Base-by-base conservation (phyloP, 495 filamentous ascomycete genomes). In the Xylaria acuta region DNA sequence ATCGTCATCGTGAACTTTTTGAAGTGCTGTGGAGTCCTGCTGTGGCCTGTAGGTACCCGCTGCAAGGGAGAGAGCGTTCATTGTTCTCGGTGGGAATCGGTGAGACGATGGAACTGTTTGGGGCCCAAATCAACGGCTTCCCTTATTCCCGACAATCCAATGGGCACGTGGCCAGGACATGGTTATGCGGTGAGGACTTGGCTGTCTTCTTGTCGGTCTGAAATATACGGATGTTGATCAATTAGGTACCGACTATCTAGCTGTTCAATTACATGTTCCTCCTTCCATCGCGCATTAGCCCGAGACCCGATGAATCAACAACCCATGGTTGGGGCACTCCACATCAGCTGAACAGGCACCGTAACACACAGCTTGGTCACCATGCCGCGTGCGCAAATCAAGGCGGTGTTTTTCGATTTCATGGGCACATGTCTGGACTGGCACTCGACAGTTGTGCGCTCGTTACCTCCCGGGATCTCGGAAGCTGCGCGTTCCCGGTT, bases 341-440 rank as follows among this genome's bases (percentile, higher is more conserved):
- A 65, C 27, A 65, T 45, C 40, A 65, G 25, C 40, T 45, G 63
- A 47, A 49, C 63, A n/a, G 0, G 14, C 30, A 20, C 43, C 30
- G 43, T 45, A 65, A 32, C 43, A 51, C 43, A 51, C 27, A 22
- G 34, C 58, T 38, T n/a, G 4, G 34, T 20, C 38, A 70, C 64
- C 53, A 76, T 72, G 72, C 69, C 76, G 63, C 70, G 49, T 47
- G 54, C 69, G 67, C 71, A 64, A 63, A 77, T 82, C 69, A 83
- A 82, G 69, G 82, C 83, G n/a, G 71, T 84, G 41, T 74, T 84
- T 69, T 85, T 85, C 74, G 84, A 86, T 73, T 81, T 85, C 63
- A 84, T 83, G 82, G 84, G 84, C 30, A 86, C 83, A 16, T 84
- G 82, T 62, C 79, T 81, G 20, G 79, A 86, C 73, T 86, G 80